These are phyloP conservation scores for Leptodermis oblonga DNA, from an alignment of 257 asterid genomes.

Conservation along the genomic window DNA sequence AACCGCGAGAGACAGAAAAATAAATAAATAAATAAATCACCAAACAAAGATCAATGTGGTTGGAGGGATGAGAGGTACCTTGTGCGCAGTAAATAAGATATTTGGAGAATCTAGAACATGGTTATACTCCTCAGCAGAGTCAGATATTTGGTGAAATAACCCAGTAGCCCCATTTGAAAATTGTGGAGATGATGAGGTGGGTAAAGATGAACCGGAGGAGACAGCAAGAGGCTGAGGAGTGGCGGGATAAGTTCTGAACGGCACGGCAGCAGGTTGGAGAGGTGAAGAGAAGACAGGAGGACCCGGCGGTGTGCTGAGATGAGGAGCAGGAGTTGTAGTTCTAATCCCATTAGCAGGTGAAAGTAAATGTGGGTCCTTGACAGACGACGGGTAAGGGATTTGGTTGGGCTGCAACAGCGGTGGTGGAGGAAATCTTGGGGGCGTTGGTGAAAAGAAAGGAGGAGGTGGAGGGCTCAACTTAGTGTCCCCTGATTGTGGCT, in stretches of 20 bases:
- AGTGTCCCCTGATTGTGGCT: too few relatives aligned
- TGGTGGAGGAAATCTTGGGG: slow-evolving; percentile 69
- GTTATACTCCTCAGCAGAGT: slow-evolving; percentile 61
- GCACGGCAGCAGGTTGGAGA: slow-evolving; percentile 93
- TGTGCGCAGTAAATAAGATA: slow-evolving; percentile 83
- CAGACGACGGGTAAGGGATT: too few relatives aligned
- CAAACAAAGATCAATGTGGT: too few relatives aligned
- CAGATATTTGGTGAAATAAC: slow-evolving; percentile 53
- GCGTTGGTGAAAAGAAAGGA: slow-evolving; percentile 40
- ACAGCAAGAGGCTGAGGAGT: slow-evolving; percentile 89
- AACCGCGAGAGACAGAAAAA: too few relatives aligned
- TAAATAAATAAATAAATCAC: neutral
- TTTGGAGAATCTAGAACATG: slow-evolving; percentile 54
- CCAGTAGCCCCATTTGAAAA: too few relatives aligned
- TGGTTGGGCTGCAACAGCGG: too few relatives aligned
- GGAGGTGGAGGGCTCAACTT: too few relatives aligned
- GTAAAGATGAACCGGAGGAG: slow-evolving; percentile 72
- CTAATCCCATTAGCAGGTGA: too few relatives aligned
- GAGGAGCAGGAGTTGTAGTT: slow-evolving; percentile 63
- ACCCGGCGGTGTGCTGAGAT: slow-evolving; percentile 91
- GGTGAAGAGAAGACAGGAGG: slow-evolving; percentile 96
- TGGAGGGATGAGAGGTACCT: slow-evolving; percentile 53
- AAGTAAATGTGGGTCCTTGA: too few relatives aligned
- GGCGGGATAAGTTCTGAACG: slow-evolving; percentile 90
- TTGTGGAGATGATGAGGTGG: slow-evolving; percentile 76